Evolutionary conservation across 352 stramenopile genomes (phyloP).

Genomic region (Phytophthora quininea): DNA sequence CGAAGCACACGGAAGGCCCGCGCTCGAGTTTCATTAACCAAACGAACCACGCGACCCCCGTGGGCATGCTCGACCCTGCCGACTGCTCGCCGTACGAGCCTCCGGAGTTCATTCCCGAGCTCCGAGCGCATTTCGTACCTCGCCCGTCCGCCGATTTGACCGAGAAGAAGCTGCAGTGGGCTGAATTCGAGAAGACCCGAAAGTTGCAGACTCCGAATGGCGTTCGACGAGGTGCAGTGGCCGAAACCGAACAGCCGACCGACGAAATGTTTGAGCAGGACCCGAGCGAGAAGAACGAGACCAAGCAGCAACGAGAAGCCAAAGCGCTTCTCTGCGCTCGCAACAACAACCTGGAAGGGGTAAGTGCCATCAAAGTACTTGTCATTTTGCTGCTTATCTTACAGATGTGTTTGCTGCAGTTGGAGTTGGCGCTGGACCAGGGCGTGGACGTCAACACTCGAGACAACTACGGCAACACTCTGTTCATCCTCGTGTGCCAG

Average conservation of each 20-base stretch:
- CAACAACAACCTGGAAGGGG: slow-evolving; percentile 84
- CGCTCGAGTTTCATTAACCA: slow-evolving; percentile 70
- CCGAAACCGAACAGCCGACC: slow-evolving; percentile 16
- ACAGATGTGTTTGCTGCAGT: slow-evolving; percentile 28
- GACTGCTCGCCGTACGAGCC: slow-evolving; percentile 65
- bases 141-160: slow-evolving; percentile 57
- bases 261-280: slow-evolving; percentile 57
- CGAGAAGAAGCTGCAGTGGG: slow-evolving; percentile 65
- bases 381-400: too few species aligned
- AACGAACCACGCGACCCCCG: slow-evolving; percentile 61
- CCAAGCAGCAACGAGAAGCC: slow-evolving; percentile 52
- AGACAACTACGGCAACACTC: slow-evolving; percentile 95
- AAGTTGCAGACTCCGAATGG: slow-evolving; percentile 15
- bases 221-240: slow-evolving; percentile 20
- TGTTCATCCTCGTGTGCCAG: slow-evolving; percentile 95
- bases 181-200: slow-evolving; percentile 33
- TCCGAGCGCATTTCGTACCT: slow-evolving; percentile 63
- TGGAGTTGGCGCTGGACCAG: slow-evolving; percentile 90
- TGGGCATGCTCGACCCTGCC: slow-evolving; percentile 73
- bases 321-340: slow-evolving; percentile 68
- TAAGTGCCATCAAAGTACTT: slow-evolving; percentile 25
- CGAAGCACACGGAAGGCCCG: slow-evolving; percentile 56
- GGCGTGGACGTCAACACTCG: slow-evolving; percentile 89
- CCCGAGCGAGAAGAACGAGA: slow-evolving; percentile 27
- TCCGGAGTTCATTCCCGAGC: slow-evolving; percentile 66